A percentile compares a stretch with the other conserved stretches of the same genome.
Evolutionary conservation across 2,329 filamentous ascomycete species (phyloP).

Genomic region (Ophidiomyces ophidiicola): DNA sequence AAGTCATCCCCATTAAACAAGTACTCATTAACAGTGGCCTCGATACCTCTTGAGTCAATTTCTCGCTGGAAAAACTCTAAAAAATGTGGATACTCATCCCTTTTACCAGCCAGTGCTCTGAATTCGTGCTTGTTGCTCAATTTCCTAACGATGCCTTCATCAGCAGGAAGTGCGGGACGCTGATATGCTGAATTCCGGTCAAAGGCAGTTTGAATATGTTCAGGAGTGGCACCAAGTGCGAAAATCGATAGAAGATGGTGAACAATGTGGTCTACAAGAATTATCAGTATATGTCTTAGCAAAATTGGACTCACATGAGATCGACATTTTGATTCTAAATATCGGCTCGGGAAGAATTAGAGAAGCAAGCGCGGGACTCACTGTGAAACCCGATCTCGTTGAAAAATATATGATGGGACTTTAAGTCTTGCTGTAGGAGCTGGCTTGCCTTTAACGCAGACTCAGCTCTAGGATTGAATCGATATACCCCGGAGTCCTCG

Average conservation of each 20-base stretch:
- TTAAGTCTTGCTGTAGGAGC: slow-evolving; percentile 64
- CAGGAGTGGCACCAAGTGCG: slow-evolving; percentile 55
- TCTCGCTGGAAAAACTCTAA: slow-evolving; percentile 63
- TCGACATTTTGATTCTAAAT: too few relatives aligned
- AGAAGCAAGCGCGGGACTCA: slow-evolving; percentile 16
- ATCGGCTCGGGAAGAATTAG: neutral
- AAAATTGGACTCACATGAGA: neutral
- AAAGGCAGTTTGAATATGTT: slow-evolving; percentile 52
- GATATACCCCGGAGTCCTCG: slow-evolving; percentile 37
- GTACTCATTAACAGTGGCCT: slow-evolving; percentile 51
- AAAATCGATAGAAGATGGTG: slow-evolving; percentile 69
- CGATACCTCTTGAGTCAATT: slow-evolving; percentile 53
- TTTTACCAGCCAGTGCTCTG: slow-evolving; percentile 50
- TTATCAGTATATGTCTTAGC: neutral
- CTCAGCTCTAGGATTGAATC: slow-evolving; percentile 39
- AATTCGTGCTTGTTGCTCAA: slow-evolving; percentile 48
- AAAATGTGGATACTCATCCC: slow-evolving; percentile 58
- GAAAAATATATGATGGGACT: slow-evolving; percentile 66
- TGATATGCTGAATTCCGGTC: slow-evolving; percentile 57
- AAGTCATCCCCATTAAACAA: slow-evolving; percentile 54
- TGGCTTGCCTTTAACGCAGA: slow-evolving; percentile 52
- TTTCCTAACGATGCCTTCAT: slow-evolving; percentile 42
- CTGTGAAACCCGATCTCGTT: slow-evolving; percentile 62
- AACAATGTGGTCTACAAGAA: slow-evolving; percentile 52
- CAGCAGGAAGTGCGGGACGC: slow-evolving; percentile 37